Evolutionary conservation across 2,329 filamentous ascomycete species (phyloP).

Genomic region (Tolypocladium inflatum): DNA sequence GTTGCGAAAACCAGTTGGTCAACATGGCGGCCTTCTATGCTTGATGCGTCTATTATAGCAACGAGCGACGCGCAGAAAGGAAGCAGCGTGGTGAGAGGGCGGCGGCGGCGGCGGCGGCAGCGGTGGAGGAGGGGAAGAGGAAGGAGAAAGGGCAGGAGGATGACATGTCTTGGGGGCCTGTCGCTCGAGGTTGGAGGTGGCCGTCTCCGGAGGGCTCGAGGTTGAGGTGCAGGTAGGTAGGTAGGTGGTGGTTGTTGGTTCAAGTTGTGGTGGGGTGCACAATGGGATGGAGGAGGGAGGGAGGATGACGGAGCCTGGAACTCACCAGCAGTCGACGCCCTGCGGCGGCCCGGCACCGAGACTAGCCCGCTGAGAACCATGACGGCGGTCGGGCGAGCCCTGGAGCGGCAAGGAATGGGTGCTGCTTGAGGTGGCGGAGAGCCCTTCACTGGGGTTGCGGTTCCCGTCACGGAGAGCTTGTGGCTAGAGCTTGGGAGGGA

Average conservation of each 20-base stretch:
- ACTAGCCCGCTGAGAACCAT: slow-evolving; percentile 23
- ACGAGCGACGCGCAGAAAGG: slow-evolving; percentile 6
- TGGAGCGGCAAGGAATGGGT: neutral
- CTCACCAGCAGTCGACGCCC: slow-evolving; percentile 18
- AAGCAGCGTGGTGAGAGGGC: slow-evolving; percentile 2
- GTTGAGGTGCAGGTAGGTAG: neutral
- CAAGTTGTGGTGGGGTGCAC: neutral
- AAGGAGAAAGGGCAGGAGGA: neutral
- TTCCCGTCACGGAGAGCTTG: neutral
- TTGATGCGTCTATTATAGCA: slow-evolving; percentile 4
- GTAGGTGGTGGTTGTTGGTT: neutral
- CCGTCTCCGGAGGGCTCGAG: neutral
- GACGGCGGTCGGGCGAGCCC: neutral
- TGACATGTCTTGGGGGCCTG: neutral
- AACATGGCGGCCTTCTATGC: slow-evolving; percentile 22
- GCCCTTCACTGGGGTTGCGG: neutral
- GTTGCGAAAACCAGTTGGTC: slow-evolving; percentile 30
- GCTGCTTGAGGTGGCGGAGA: neutral
- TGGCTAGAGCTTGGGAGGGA: neutral
- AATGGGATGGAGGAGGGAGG: neutral
- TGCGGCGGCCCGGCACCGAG: slow-evolving; percentile 19
- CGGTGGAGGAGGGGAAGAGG: neutral
- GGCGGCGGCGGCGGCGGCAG: neutral
- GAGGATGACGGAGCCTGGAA: neutral
- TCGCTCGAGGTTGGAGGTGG: neutral